phyloP scores from a whole-genome alignment of 169 alveolate species.

The Plasmodium ovale region DNA sequence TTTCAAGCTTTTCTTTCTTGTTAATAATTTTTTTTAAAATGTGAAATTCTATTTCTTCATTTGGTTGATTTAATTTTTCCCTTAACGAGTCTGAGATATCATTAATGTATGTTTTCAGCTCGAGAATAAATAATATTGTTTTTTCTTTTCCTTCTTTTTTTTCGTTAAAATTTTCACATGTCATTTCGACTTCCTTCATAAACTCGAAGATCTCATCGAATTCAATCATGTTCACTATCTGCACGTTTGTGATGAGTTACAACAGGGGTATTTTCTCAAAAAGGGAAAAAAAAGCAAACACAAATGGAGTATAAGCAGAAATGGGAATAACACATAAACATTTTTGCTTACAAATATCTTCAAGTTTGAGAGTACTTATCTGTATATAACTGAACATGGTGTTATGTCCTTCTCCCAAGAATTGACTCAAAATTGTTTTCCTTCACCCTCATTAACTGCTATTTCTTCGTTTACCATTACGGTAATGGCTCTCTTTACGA shows the following conservation, averaged over 20 bases:
- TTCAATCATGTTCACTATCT: conserved; percentile 21
- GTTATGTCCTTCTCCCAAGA: too few species aligned
- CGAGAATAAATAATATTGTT: conserved; percentile 29
- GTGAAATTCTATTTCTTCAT: conserved; percentile 19
- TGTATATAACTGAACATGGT: too few species aligned
- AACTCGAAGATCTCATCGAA: conserved; percentile 66
- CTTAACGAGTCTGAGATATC: conserved; percentile 35
- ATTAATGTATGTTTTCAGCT: conserved; percentile 25
- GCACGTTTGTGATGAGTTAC: too few species aligned
- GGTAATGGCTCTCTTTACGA: too few species aligned
- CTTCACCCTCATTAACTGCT: too few species aligned
- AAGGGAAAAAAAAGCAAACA: neutral
- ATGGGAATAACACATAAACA: too few species aligned
- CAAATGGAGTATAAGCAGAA: neutral
- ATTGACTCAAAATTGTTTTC: too few species aligned
- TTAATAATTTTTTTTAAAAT: conserved; percentile 54
- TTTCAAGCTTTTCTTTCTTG: conserved; percentile 33
- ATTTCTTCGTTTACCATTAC: too few species aligned
- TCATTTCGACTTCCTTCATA: conserved; percentile 41
- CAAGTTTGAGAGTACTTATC: too few species aligned
- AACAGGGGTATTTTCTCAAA: too few species aligned
- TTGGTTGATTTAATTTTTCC: conserved; percentile 11
- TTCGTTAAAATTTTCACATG: conserved; percentile 61
- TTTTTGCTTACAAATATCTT: too few species aligned
- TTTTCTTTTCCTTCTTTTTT: conserved; percentile 35